Conservation (phyloP, 2,329 filamentous ascomycete genomes). For the Annulohypoxylon truncatum region DNA sequence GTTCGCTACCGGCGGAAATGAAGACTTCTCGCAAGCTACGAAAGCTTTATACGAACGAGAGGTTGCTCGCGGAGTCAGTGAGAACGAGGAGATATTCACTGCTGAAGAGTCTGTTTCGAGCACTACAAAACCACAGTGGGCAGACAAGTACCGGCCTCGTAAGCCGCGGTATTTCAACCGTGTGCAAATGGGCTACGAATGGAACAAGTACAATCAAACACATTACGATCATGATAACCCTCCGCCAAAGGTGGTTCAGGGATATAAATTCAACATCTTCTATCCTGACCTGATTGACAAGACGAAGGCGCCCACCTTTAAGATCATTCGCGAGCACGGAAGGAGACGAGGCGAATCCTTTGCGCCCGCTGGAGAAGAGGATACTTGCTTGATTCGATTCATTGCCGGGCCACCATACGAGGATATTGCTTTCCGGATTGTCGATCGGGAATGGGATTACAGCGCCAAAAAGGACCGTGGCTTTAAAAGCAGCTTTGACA, state of each 20-base stretch:
- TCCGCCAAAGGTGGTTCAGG: slow-evolving; percentile 96
- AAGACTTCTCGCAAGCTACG: slow-evolving; percentile 87
- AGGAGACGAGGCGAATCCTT: slow-evolving; percentile 90
- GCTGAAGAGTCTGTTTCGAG: slow-evolving; percentile 84
- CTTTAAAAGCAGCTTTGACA: slow-evolving; percentile 97
- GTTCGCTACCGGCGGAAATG: slow-evolving; percentile 75
- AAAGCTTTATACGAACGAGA: slow-evolving; percentile 93
- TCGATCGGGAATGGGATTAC: slow-evolving; percentile 99
- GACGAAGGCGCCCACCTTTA: slow-evolving; percentile 92
- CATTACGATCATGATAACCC: slow-evolving; percentile 99
- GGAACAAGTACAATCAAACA: slow-evolving; percentile 99
- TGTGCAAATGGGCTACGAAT: slow-evolving; percentile 98
- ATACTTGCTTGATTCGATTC: slow-evolving; percentile 96
- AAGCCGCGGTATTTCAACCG: slow-evolving; percentile 98
- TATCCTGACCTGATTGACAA: slow-evolving; percentile 98
- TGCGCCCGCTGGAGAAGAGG: slow-evolving; percentile 92
- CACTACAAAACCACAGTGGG: slow-evolving; percentile 77
- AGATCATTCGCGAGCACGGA: slow-evolving; percentile 93
- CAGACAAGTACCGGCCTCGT: slow-evolving; percentile 84
- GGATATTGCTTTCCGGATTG: slow-evolving; percentile 95
- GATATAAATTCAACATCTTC: slow-evolving; percentile 99
- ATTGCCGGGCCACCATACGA: slow-evolving; percentile 95
- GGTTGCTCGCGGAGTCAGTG: slow-evolving; percentile 87
- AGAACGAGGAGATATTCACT: slow-evolving; percentile 96
- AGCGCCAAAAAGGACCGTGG: slow-evolving; percentile 94